These are phyloP conservation scores for Sarocladiaceae sp. DNA, from an alignment of 2,329 filamentous ascomycete species.

Conservation along the genomic window DNA sequence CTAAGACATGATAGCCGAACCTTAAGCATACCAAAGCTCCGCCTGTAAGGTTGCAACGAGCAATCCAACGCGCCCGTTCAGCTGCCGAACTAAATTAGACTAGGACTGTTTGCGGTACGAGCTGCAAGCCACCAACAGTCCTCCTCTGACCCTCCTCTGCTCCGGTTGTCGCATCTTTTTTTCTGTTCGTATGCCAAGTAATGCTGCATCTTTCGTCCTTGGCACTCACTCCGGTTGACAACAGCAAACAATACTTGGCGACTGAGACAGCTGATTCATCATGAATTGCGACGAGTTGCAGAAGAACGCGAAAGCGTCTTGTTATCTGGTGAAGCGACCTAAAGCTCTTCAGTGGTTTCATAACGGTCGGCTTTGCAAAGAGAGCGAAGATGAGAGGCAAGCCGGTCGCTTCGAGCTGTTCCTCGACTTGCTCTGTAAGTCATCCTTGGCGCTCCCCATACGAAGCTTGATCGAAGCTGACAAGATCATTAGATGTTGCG, in stretches of 20 bases:
- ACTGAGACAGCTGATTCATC: too few species aligned
- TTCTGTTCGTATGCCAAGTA: background rate
- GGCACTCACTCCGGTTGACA: too few species aligned
- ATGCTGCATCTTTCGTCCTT: background rate
- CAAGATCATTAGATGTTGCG: slow-evolving; percentile 29
- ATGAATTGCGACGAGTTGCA: slow-evolving; percentile 36
- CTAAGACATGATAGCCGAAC: too few species aligned
- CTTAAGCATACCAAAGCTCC: background rate
- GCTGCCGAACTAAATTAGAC: background rate
- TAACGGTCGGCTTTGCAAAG: slow-evolving; percentile 34
- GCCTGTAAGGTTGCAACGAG: background rate
- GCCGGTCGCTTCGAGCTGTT: slow-evolving; percentile 45
- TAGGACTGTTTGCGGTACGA: background rate
- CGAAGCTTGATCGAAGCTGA: background rate
- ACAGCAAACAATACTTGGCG: too few species aligned
- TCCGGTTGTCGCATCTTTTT: background rate
- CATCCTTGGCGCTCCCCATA: background rate
- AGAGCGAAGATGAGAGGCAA: slow-evolving; percentile 34
- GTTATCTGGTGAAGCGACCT: slow-evolving; percentile 31
- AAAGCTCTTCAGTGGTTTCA: slow-evolving; percentile 42
- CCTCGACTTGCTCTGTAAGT: slow-evolving; percentile 41
- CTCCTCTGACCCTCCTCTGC: background rate
- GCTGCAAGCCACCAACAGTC: background rate
- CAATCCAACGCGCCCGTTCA: background rate
- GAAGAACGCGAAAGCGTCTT: slow-evolving; percentile 22